Evolutionary conservation across 2,329 filamentous ascomycete genomes (phyloP), one percentile per base, ranked within the genome.

Genomic region (Graphilbum sp.): DNA sequence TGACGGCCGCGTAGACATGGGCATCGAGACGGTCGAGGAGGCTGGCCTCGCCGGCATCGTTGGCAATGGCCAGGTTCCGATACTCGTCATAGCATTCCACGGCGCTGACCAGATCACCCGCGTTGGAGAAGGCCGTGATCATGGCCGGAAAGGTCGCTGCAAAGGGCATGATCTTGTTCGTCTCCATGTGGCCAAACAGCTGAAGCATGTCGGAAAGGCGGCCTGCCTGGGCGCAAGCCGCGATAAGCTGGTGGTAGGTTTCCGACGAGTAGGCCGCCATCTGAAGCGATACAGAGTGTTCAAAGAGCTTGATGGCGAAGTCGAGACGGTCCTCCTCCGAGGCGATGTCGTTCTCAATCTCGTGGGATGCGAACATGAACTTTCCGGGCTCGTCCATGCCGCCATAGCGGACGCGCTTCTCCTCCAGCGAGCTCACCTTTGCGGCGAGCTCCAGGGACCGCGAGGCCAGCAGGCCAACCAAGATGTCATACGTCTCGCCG

Each of bases 1-100:
- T 79, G 38, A 98, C 66, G n/a, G 88, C 72, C 19, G 87, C 85
- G 52, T 98, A 96, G 7, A 96, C 80, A 46, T 85, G 69, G 21
- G 78, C 74, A 53, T 96, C 88, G 35, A 82, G 68, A 36, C 87
- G 77, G 45, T 79, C 69, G 34, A 78, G 66, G 10, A 86, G 63
- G 16, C 71, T 71, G 34, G 76, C 65, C 42, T 75, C 65, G 41
- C 86, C 86, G 30, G 69, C 73, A 55, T 95, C 82, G 53, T 90
- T 72, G 30, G 79, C 76, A 37, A 96, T 74, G n/a, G 88, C 87
- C 32, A 95, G 66, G 34, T 75, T 72, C 52, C 85, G 85, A 66
- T 96, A 96, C 58, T 94, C 84, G 46, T 92, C 88, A 61, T 95
- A 98, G 59, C 85, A 86, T 55, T 94, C 86, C 7, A 96, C 83